phyloP scores from a whole-genome alignment of 2,329 filamentous ascomycete species.

The Ascochyta pisi region DNA sequence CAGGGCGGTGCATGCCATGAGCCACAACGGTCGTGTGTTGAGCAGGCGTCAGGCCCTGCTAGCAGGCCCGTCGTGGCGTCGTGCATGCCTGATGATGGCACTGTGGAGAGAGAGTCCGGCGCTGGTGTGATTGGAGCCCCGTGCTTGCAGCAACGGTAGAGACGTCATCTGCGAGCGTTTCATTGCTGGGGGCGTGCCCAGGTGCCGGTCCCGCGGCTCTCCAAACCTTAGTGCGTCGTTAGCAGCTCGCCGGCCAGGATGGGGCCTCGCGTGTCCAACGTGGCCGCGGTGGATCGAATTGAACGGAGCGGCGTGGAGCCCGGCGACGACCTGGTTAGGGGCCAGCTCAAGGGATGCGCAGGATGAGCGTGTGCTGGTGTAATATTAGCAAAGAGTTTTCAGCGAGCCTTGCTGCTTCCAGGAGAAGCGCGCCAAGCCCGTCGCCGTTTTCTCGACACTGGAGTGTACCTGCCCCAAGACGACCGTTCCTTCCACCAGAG shows the following conservation, averaged over 20 bases:
- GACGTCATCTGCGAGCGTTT: constrained; percentile 32
- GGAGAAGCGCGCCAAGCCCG: constrained; percentile 22
- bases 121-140: constrained; percentile 23
- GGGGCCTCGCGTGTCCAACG: constrained; percentile 11
- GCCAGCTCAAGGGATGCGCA: constrained; percentile 17
- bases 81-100: constrained; percentile 25
- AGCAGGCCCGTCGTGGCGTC: constrained; percentile 11
- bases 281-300: constrained; percentile 18
- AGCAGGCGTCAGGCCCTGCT: constrained; percentile 8
- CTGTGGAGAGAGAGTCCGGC: constrained; percentile 16
- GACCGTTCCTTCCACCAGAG: constrained; percentile 18
- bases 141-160: constrained; percentile 18
- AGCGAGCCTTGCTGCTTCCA: constrained; percentile 19
- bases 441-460: constrained; percentile 22
- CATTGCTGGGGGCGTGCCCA: constrained; percentile 16
- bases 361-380: constrained; percentile 16
- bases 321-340: constrained; percentile 19
- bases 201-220: constrained; percentile 20
- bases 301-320: constrained; percentile 23
- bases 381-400: constrained; percentile 21
- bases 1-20: constrained; percentile 22
- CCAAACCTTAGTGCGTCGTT: constrained; percentile 20
- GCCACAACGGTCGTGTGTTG: constrained; percentile 11
- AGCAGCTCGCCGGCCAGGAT: constrained; percentile 24
- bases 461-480: constrained; percentile 24